These are phyloP conservation scores for Myriangium duriaei DNA, from an alignment of 2,329 filamentous ascomycete species.

Conservation along the genomic window DNA sequence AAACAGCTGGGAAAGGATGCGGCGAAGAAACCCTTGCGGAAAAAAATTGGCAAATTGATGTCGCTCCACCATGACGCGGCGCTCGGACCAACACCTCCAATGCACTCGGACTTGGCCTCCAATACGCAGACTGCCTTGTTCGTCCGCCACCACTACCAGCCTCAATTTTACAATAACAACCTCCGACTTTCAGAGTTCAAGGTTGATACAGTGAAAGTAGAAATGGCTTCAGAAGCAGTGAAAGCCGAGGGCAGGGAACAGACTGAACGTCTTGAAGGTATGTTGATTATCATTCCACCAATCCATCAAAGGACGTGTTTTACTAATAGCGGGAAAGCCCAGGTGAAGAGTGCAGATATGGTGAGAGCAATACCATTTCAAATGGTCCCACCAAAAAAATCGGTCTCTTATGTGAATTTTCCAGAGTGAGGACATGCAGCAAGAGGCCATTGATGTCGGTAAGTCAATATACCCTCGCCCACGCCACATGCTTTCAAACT, in stretches of 20 bases:
- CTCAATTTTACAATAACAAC: not conserved
- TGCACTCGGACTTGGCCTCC: not conserved
- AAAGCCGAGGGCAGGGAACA: not conserved
- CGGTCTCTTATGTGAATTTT: too few relatives aligned
- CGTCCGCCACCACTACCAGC: not conserved
- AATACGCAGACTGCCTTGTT: not conserved
- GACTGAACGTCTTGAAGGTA: slow-evolving; percentile 63
- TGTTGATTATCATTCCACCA: slow-evolving; percentile 20
- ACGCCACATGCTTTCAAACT: too few relatives aligned
- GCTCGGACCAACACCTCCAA: slow-evolving; percentile 3
- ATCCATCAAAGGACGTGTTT: too few relatives aligned
- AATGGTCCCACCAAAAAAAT: too few relatives aligned
- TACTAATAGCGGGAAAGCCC: too few relatives aligned
- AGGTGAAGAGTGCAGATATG: slow-evolving; percentile 98
- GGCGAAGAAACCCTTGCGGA: slow-evolving; percentile 2
- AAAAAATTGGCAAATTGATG: slow-evolving; percentile 10
- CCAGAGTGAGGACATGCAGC: slow-evolving; percentile 93
- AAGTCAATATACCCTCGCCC: slow-evolving; percentile 28
- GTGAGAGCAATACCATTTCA: too few relatives aligned
- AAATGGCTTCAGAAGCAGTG: not conserved
- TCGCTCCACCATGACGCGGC: not conserved
- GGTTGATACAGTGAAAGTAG: not conserved
- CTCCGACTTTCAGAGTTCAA: not conserved
- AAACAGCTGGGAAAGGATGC: not conserved
- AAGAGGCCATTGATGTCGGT: slow-evolving; percentile 93